Evolutionary conservation across 2,329 filamentous ascomycete species (phyloP).

Genomic region (Aspergillus tamarii): DNA sequence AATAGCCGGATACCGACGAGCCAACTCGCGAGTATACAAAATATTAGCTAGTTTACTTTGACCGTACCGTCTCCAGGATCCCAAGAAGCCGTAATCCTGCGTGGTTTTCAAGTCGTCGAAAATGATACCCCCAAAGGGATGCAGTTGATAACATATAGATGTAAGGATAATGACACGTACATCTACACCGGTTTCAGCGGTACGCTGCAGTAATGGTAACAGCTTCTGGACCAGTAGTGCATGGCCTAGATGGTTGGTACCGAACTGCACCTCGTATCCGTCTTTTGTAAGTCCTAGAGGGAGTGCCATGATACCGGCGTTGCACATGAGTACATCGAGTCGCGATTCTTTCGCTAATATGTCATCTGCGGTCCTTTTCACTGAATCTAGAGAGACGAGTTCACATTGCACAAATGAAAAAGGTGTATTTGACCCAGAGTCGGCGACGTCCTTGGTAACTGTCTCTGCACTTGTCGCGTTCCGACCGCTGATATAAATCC

Average conservation of each 20-base stretch:
- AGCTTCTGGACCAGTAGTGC: conserved; percentile 12
- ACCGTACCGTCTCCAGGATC: conserved; percentile 44
- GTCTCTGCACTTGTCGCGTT: conserved; percentile 36
- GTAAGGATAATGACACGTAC: conserved; percentile 6
- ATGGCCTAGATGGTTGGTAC: conserved; percentile 56
- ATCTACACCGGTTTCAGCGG: neutral
- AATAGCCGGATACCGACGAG: conserved; percentile 32
- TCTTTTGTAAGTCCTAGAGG: conserved; percentile 45
- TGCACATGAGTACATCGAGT: conserved; percentile 52
- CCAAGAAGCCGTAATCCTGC: conserved; percentile 14
- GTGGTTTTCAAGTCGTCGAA: neutral
- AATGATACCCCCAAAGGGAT: neutral
- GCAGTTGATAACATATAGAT: neutral
- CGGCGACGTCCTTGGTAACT: conserved; percentile 43
- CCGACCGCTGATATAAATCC: conserved; percentile 40
- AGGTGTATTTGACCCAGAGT: conserved; percentile 24
- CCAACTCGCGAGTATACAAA: conserved; percentile 47
- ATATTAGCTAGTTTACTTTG: conserved; percentile 55
- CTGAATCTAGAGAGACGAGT: conserved; percentile 48
- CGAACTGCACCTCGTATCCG: conserved; percentile 56
- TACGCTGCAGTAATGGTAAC: conserved; percentile 17
- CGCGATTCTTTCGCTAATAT: conserved; percentile 37
- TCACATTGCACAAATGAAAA: conserved; percentile 49
- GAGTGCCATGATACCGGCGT: conserved; percentile 51
- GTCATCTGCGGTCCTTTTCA: conserved; percentile 45